Evolutionary conservation across 169 alveolate genomes (phyloP), one percentile per base, ranked within the genome.

Genomic region (Eimeria acervulina): DNA sequence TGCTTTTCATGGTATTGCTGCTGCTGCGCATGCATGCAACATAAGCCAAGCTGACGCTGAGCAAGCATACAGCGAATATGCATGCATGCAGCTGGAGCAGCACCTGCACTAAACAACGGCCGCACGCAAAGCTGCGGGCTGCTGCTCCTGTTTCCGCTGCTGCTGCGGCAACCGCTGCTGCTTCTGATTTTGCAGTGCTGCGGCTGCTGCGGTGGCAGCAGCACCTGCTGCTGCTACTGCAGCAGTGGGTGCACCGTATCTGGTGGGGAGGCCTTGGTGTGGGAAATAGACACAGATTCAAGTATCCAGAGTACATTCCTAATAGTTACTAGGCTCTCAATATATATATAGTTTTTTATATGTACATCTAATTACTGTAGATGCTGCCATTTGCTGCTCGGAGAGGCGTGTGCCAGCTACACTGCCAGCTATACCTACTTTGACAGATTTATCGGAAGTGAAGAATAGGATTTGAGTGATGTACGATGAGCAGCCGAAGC

Each of bases 1-100:
- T 2, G 52, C 87, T 26, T 76, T 40, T 17, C 59, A 76, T 44
- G 87, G 87, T 17, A 36, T 76, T 76, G 87, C 87, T 76, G 87
- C 87, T 28, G 40, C 87, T 38, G 87, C 87, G 15, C 59, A 76
- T 36, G 87, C 87, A 12, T 76, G 63, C 87, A 76, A 76, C 33
- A 76, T 76, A 5, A 76, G 63, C 10, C 87, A 42, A 44, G 31
- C 36, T 38, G 87, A 36, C 31, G 87, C 87, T 19, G 87, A 76
- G 31, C 38, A 36, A 19, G 38, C 87, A 40, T 76, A 76, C 61
- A 76, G 61, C 61, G 87, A 76, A 38, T 76, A 76, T 76, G 87
- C 87, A 28, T 36, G 63, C 52, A 76, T 76, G 87, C 87, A 76
- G 61, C 38, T 76, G 33, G 87, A 76, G 19, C 68, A 59, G 61